A percentile compares a stretch with the other conserved stretches of the same genome.
Conservation (phyloP, 805 yeast genomes). For the Millerago galiae region DNA sequence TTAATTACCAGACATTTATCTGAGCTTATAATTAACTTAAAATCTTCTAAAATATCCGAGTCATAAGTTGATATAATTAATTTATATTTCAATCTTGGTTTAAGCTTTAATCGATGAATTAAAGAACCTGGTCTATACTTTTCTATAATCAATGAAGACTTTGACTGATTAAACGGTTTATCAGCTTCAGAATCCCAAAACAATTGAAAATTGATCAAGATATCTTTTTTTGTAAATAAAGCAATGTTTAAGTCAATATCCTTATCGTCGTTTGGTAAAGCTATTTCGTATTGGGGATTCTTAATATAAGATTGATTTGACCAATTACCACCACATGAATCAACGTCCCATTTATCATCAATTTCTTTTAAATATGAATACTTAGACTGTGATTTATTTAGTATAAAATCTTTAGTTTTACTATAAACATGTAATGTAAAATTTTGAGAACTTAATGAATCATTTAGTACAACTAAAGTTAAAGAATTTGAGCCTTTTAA, state of each 20-base stretch:
- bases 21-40: constrained; percentile 28
- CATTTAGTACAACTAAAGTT: constrained; percentile 24
- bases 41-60: constrained; percentile 25
- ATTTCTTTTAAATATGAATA: constrained; percentile 18
- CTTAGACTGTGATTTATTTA: constrained; percentile 29
- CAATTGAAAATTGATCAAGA: constrained; percentile 36
- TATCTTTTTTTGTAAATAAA: constrained; percentile 21
- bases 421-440: constrained; percentile 19
- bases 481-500: constrained; percentile 24
- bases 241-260: constrained; percentile 18
- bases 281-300: constrained; percentile 50
- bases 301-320: constrained; percentile 35
- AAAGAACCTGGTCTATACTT: constrained; percentile 27
- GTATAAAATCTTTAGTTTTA: constrained; percentile 5
- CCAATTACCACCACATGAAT: constrained; percentile 51
- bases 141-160: constrained; percentile 28
- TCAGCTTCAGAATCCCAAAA: constrained; percentile 31
- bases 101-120: constrained; percentile 18
- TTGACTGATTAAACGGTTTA: constrained; percentile 25
- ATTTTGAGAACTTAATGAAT: constrained; percentile 8
- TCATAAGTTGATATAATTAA: constrained; percentile 42
- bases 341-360: constrained; percentile 40
- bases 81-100: constrained; percentile 34
- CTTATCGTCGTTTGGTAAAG: constrained; percentile 18
- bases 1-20: constrained; percentile 8